A percentile compares a stretch with the other conserved stretches of the same genome.
phyloP scores from a whole-genome alignment of 2,329 filamentous ascomycete species.

The Penicillium hesseltinei region DNA sequence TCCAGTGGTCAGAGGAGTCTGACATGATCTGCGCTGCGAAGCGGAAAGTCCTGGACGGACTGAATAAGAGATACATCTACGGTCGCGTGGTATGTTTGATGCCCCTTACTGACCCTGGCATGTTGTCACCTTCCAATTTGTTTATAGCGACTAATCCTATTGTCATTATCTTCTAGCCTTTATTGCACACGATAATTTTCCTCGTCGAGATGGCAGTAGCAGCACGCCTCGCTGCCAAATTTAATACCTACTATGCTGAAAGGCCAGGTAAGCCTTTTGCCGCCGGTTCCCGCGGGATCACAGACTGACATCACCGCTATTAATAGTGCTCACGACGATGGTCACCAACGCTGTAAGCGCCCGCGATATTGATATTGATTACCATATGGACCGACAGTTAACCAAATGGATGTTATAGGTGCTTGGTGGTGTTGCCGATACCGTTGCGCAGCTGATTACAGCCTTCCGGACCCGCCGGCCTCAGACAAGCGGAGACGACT shows the following conservation, averaged over 20 bases:
- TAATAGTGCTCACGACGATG: constrained; percentile 90
- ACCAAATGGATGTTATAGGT: constrained; percentile 49
- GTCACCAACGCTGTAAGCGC: constrained; percentile 82
- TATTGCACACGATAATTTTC: constrained; percentile 81
- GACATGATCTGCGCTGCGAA: constrained; percentile 44
- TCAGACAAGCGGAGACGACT: constrained; percentile 61
- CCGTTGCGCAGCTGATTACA: constrained; percentile 89
- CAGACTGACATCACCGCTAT: constrained; percentile 18
- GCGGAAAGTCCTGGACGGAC: constrained; percentile 43
- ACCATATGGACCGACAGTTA: constrained; percentile 1
- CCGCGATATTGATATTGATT: background rate
- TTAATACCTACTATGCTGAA: constrained; percentile 91
- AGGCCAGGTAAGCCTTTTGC: constrained; percentile 64
- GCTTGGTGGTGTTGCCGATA: constrained; percentile 92
- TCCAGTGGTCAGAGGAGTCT: constrained; percentile 20
- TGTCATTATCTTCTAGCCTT: constrained; percentile 59
- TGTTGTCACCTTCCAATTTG: background rate
- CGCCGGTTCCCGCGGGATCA: background rate
- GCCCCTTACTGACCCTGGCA: background rate
- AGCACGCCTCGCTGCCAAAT: constrained; percentile 77
- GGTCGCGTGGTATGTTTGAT: constrained; percentile 42
- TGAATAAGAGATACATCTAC: constrained; percentile 50
- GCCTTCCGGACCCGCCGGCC: constrained; percentile 65
- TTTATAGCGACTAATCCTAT: constrained; percentile 12
- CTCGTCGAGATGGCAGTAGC: constrained; percentile 85